phyloP scores from a whole-genome alignment of 2,329 filamentous ascomycete genomes.

The Esteya vermicola region DNA sequence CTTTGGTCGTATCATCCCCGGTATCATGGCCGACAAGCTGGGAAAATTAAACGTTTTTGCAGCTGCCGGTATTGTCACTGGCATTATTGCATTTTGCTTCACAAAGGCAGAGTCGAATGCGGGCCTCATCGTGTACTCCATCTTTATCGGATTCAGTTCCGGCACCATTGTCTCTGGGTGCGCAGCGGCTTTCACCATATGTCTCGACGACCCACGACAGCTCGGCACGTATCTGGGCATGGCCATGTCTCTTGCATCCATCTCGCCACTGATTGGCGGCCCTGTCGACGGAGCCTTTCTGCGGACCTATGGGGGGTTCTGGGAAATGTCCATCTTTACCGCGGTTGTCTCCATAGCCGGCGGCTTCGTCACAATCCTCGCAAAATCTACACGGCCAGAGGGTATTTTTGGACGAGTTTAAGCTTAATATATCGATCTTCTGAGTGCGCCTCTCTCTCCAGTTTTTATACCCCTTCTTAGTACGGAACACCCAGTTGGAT shows the following conservation, averaged over 20 bases:
- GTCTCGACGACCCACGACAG: conserved; percentile 28
- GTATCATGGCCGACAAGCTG: conserved; percentile 34
- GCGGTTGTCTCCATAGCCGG: conserved; percentile 19
- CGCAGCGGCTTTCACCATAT: conserved; percentile 21
- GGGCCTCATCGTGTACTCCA: conserved; percentile 10
- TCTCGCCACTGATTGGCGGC: conserved; percentile 27
- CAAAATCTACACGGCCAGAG: conserved; percentile 6
- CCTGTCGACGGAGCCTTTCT: conserved; percentile 31
- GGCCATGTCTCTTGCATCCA: conserved; percentile 20
- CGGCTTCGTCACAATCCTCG: conserved; percentile 4
- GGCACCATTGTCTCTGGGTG: conserved; percentile 21
- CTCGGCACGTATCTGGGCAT: conserved; percentile 37
- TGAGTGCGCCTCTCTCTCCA: no score
- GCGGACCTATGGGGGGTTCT: conserved; percentile 21
- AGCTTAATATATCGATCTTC: no score
- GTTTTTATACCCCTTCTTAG: no score
- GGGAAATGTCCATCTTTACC: conserved; percentile 23
- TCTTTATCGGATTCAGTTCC: conserved; percentile 12
- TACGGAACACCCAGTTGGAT: no score
- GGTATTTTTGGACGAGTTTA: neutral
- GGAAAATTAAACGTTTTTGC: conserved; percentile 30
- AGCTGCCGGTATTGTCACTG: conserved; percentile 4
- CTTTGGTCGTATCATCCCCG: conserved; percentile 36
- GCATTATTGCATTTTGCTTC: conserved; percentile 17
- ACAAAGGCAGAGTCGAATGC: conserved; percentile 10